Conservation (phyloP, 2,329 filamentous ascomycete species). For the Rutstroemia sp. region DNA sequence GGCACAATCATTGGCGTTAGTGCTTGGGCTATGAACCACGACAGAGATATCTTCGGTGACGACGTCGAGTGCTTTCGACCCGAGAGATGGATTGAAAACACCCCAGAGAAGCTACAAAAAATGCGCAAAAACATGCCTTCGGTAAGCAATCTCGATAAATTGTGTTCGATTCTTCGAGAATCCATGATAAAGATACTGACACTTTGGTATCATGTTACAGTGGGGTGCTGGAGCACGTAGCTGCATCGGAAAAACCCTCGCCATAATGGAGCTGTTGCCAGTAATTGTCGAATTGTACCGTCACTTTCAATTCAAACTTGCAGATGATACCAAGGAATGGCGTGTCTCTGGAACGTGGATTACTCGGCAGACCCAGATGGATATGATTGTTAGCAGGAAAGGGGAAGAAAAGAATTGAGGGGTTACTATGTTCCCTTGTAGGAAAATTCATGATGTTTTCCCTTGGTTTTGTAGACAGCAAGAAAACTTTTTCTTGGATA, state of each 20-base stretch:
- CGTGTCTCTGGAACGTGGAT: background rate
- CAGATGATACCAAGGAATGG: background rate
- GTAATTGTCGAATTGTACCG: slow-evolving; percentile 50
- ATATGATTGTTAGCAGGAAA: background rate
- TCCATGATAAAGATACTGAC: background rate
- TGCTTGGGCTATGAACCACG: slow-evolving; percentile 26
- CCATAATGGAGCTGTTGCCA: slow-evolving; percentile 53
- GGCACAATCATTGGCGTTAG: slow-evolving; percentile 29
- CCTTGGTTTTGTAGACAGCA: too few species aligned
- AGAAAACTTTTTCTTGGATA: too few species aligned
- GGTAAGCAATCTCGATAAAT: background rate
- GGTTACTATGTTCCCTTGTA: too few species aligned
- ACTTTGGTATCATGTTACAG: background rate
- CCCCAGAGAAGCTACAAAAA: slow-evolving; percentile 25
- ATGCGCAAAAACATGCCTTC: background rate
- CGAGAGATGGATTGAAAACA: slow-evolving; percentile 38
- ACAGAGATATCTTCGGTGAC: slow-evolving; percentile 38
- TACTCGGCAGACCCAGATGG: background rate
- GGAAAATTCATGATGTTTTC: too few species aligned
- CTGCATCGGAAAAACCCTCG: slow-evolving; percentile 48
- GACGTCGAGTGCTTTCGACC: slow-evolving; percentile 40
- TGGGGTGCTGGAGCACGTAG: slow-evolving; percentile 33
- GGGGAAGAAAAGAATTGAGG: too few species aligned
- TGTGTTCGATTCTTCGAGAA: too few species aligned
- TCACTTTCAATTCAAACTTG: slow-evolving; percentile 36